Base-by-base conservation (phyloP, 78 protist species). In the Dictyostelium capitatum region DNA sequence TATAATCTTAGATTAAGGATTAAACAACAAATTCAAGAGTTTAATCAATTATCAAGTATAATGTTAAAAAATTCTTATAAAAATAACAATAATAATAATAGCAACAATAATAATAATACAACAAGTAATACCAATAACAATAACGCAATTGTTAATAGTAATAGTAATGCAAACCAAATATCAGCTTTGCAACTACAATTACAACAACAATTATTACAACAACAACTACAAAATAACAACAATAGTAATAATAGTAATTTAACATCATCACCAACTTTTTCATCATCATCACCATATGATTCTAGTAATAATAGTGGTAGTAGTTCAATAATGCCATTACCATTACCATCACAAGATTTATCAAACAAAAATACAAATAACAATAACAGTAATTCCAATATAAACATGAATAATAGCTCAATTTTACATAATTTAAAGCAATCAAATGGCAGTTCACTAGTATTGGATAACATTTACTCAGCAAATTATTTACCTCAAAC, bases 1-100 rank as follows among this genome's bases (percentile, higher is more conserved):
- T 85, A 85, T 75, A 51, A 85, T 48, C 80, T 48, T 8, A 53
- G 92, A 85, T 56, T 85, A 62, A 85, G 79, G 23, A 69, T 85
- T 15, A 85, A 85, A 64, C 72, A 53, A 62, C 92, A 85, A 64
- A 85, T 85, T 20, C 80, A 74, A 32, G 92, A 85, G 11, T 85
- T 85, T 30, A 85, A 85, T 62, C 57, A 62, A 28, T 15, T 85
- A 15, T 43, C 83, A 10, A 51, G 92, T 46, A 28, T 85, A 19
- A 77, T 77, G 25, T 5, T 77, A 28, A 62, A 62, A 12, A 62
- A 62, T 62, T 51, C 43, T 37, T 37, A 37, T 37, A 46, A 74
- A 48, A 74, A 50, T 74, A 43, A 14, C 20, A 56, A 56, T 20
- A 56, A 56, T 56, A 56, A 56, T 56, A 56, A 20, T 19, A 15